Evolutionary conservation across 768 basidiomycete genomes (phyloP), one percentile per base, ranked within the genome.

Genomic region (Xerocomus brunneocitrinus): DNA sequence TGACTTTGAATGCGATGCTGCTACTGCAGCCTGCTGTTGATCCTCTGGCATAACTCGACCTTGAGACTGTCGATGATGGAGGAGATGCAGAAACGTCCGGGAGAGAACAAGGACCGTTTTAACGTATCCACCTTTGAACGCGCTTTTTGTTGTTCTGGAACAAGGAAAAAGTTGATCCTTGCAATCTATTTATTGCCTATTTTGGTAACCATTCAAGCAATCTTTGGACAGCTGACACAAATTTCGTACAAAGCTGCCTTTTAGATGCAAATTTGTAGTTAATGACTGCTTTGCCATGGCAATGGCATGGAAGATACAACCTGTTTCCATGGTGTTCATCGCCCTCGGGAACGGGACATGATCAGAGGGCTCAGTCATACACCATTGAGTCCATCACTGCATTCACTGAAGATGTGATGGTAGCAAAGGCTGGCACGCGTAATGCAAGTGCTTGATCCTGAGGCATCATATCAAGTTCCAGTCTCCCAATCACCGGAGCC

Each of bases 1-100:
- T n/a, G 77, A 65, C 48, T 71, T 73, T 32, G 69, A 58, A 27
- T 62, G 56, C 12, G 68, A 57, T 44, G 57, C 48, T 24, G 62
- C 57, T 9, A 66, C 55, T 44, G 59, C 50, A 19, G 55, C 44
- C 39, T 63, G 47, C 27, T 63, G 54, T 48, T 34, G 35, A 40
- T 48, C 59, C n/a, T 70, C 69, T 56, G 69, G 60, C 69, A 70
- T 70, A 25, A 27, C 54, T 62, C 51, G 39, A 41, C 38, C 38
- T 39, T 16, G 24, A 8, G 47, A 36, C 47, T 24, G 36, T 31
- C 27, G 44, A 9, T n/a, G 44, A 36, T n/a, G 50, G 39, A 48
- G 25, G 25, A 53, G 27, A 31, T 28, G 38, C 3, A 22, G 39
- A 42, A 39, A 28, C 25, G 57, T 58, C 54, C 38, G 40, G 45